Percentiles rank a stretch among this genome's conserved stretches.
phyloP scores from a whole-genome alignment of 768 basidiomycete species.

The Jaapia argillacea region DNA sequence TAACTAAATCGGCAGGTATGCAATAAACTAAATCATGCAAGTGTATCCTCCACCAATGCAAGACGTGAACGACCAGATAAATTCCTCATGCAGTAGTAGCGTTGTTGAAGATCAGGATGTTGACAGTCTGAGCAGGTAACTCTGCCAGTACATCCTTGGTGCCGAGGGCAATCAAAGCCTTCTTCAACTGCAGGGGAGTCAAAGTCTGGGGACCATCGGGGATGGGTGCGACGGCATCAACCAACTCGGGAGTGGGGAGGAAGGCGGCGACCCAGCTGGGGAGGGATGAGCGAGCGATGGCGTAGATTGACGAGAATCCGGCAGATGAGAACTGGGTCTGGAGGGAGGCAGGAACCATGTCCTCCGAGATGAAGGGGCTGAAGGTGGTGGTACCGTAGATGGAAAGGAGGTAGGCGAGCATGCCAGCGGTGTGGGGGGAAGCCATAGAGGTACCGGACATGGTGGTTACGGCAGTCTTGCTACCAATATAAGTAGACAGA shows the following conservation, averaged over 20 bases:
- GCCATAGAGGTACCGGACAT: conserved; percentile 95
- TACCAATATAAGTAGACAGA: conserved; percentile 75
- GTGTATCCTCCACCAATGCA: not conserved
- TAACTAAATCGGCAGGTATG: not conserved
- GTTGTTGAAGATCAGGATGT: conserved; percentile 78
- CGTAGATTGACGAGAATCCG: conserved; percentile 39
- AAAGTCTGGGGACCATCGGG: conserved; percentile 33
- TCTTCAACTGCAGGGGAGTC: conserved; percentile 68
- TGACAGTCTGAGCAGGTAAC: conserved; percentile 42
- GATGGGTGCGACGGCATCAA: conserved; percentile 33
- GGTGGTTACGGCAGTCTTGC: conserved; percentile 48
- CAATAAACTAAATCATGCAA: not conserved
- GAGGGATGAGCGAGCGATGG: conserved; percentile 41
- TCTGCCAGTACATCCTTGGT: conserved; percentile 38
- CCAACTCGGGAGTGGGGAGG: conserved; percentile 42
- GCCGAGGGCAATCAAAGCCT: conserved; percentile 54
- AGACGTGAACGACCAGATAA: not conserved
- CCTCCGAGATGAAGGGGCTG: conserved; percentile 34
- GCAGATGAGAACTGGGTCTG: conserved; percentile 21
- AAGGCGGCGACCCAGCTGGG: conserved; percentile 48
- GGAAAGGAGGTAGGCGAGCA: conserved; percentile 87
- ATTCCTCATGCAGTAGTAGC: conserved; percentile 31
- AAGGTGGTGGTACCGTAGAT: conserved; percentile 67
- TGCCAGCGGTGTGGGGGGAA: conserved; percentile 83
- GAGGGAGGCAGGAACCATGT: conserved; percentile 27